phyloP scores from a whole-genome alignment of 176 grass and related monocot genomes.

The Dactylis glomerata region DNA sequence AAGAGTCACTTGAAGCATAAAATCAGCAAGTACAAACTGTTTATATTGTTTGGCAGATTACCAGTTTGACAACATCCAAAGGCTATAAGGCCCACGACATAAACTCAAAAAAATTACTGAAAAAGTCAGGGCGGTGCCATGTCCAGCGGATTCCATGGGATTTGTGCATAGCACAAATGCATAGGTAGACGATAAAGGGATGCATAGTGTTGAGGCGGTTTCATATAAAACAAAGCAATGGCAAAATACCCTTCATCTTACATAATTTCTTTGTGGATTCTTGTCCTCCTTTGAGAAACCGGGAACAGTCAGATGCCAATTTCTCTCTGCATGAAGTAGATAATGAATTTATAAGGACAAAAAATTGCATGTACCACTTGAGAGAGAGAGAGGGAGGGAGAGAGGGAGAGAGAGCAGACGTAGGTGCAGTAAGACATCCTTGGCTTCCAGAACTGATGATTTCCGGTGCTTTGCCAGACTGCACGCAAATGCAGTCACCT shows the following conservation, averaged over 20 bases:
- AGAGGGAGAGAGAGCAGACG: conserved; percentile 36
- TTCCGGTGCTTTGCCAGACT: conserved; percentile 90
- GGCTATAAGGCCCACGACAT: not conserved
- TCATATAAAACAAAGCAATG: conserved; percentile 4
- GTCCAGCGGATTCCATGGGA: not conserved
- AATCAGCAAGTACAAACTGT: not conserved
- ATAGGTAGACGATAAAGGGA: not conserved
- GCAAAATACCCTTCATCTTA: conserved; percentile 45
- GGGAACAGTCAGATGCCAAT: conserved; percentile 81
- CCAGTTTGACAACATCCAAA: not conserved
- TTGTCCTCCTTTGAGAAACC: conserved; percentile 89
- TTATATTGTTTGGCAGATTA: not conserved
- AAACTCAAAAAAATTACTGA: not conserved
- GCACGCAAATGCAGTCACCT: conserved; percentile 89
- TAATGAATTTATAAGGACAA: conserved; percentile 18
- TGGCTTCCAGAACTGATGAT: conserved; percentile 78
- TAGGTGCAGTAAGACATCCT: conserved; percentile 88
- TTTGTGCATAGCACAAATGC: conserved; percentile 7
- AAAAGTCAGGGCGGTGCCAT: not conserved
- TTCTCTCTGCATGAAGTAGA: conserved; percentile 61
- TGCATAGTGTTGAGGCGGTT: not conserved
- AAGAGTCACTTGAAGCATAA: not conserved
- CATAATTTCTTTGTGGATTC: conserved; percentile 66
- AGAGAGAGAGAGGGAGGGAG: not conserved
- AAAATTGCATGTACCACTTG: not conserved